Conservation (phyloP, 2,329 filamentous ascomycete genomes). For the Botrytis fragariae region DNA sequence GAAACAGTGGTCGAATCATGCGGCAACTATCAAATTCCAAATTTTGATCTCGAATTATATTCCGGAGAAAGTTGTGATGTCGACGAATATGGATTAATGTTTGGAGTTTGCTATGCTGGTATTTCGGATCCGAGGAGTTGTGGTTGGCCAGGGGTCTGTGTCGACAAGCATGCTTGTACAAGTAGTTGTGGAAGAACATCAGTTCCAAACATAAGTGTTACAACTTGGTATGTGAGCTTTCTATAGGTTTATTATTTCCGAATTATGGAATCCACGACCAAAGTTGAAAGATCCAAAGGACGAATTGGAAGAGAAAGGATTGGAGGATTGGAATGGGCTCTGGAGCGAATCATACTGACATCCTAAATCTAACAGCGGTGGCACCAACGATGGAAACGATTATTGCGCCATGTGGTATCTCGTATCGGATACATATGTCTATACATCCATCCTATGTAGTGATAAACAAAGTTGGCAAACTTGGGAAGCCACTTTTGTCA, state of each 20-base stretch:
- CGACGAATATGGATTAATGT: slow-evolving; percentile 10
- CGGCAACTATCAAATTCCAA: not conserved
- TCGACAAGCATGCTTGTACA: not conserved
- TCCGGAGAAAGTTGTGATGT: not conserved
- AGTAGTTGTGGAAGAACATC: slow-evolving; percentile 11
- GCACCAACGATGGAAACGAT: not conserved
- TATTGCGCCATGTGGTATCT: slow-evolving; percentile 15
- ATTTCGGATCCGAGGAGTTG: not conserved
- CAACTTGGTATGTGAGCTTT: slow-evolving; percentile 10
- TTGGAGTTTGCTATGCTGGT: not conserved
- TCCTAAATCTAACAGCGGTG: not conserved
- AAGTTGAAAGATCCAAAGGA: not conserved
- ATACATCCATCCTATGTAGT: slow-evolving; percentile 7
- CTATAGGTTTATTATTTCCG: not conserved
- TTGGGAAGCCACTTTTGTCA: not conserved
- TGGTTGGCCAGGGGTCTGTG: slow-evolving; percentile 9
- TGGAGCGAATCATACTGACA: not conserved
- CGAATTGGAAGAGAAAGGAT: too few relatives aligned
- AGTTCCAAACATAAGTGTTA: not conserved
- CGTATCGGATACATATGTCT: not conserved
- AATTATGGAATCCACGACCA: not conserved
- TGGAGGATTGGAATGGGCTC: not conserved
- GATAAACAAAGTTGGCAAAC: not conserved
- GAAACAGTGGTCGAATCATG: not conserved
- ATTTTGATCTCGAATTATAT: not conserved